phyloP scores from a whole-genome alignment of 805 yeast species.

The Saturnispora saitoi region DNA sequence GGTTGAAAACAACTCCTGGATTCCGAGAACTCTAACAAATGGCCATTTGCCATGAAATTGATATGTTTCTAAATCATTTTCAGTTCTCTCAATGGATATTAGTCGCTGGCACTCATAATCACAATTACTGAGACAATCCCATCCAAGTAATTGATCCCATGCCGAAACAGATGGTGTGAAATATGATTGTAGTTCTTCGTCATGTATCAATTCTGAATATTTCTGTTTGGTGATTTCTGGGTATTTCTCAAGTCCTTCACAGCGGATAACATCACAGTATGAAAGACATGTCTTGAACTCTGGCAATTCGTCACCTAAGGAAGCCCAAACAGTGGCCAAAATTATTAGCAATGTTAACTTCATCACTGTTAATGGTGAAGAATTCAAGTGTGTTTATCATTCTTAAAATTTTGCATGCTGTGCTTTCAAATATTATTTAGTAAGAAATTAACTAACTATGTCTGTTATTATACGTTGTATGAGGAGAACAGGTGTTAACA shows the following conservation, averaged over 20 bases:
- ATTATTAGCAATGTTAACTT: not conserved
- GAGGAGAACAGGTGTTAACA: slow-evolving; percentile 69
- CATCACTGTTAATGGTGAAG: not conserved
- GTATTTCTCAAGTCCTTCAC: slow-evolving; percentile 20
- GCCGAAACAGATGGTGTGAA: slow-evolving; percentile 36
- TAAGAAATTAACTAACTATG: not conserved
- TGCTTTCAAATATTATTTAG: not conserved
- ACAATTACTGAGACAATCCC: slow-evolving; percentile 78
- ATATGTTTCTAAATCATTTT: slow-evolving; percentile 42
- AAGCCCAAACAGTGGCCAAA: slow-evolving; percentile 25
- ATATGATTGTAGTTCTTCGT: slow-evolving; percentile 29
- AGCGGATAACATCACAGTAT: slow-evolving; percentile 37
- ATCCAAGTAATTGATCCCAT: slow-evolving; percentile 40
- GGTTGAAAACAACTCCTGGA: slow-evolving; percentile 79
- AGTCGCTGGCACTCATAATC: slow-evolving; percentile 88
- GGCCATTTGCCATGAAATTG: slow-evolving; percentile 99
- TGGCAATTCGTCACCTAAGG: slow-evolving; percentile 54
- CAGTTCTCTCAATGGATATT: slow-evolving; percentile 49
- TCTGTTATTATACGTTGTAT: slow-evolving; percentile 44
- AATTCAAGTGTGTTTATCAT: not conserved
- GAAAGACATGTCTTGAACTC: slow-evolving; percentile 48
- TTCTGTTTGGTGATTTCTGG: slow-evolving; percentile 19
- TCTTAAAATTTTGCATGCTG: not conserved
- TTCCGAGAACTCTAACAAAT: slow-evolving; percentile 62
- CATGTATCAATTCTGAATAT: slow-evolving; percentile 21